Conservation (phyloP, 2,329 filamentous ascomycete genomes). For the Clarireedia homoeocarpa region DNA sequence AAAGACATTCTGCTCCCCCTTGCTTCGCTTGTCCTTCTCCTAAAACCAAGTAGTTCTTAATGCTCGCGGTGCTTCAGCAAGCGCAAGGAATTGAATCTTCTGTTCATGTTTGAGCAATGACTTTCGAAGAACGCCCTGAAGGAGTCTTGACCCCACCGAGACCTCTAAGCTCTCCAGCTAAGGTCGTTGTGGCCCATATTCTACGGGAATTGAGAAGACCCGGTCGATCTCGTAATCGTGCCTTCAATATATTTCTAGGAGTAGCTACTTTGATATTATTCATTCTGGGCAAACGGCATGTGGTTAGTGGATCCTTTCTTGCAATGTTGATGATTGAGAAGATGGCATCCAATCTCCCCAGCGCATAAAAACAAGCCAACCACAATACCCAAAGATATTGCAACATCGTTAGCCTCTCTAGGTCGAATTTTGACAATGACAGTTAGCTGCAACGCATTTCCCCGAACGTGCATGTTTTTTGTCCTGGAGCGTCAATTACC, state of each 20-base stretch:
- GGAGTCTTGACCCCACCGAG: not conserved
- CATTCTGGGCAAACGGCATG: conserved; percentile 9
- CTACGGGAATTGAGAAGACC: conserved; percentile 16
- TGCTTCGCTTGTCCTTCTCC: too few species aligned
- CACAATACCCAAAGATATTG: not conserved
- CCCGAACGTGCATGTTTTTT: too few species aligned
- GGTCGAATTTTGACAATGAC: too few species aligned
- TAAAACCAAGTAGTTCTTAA: too few species aligned
- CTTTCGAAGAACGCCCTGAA: not conserved
- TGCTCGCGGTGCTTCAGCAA: too few species aligned
- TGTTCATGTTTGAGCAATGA: not conserved
- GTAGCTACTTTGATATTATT: conserved; percentile 11
- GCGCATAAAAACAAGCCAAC: too few species aligned
- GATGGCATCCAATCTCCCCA: not conserved
- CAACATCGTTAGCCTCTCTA: too few species aligned
- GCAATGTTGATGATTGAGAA: not conserved
- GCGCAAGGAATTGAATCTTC: too few species aligned
- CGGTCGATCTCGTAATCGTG: conserved; percentile 14
- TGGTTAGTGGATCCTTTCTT: not conserved
- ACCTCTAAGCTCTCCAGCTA: conserved; percentile 10
- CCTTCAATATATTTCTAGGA: conserved; percentile 10
- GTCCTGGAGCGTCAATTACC: too few species aligned
- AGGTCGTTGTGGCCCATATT: conserved; percentile 12
- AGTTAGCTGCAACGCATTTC: too few species aligned
- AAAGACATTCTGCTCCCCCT: too few species aligned